Conservation (phyloP, 257 asterid species). For the Nicotiana otophora region DNA sequence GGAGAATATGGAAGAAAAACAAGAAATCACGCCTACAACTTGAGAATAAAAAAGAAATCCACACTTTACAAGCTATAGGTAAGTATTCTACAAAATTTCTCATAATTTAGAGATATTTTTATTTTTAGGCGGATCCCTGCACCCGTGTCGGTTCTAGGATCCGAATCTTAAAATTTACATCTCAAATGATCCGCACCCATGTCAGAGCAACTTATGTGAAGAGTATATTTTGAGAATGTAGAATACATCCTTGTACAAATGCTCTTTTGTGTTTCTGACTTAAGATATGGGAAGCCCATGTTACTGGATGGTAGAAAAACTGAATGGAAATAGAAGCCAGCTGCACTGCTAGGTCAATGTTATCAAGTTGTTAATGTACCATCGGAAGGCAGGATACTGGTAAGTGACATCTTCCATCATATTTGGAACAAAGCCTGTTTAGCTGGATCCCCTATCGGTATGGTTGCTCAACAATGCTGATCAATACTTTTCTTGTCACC, state of each 20-base stretch:
- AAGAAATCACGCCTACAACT: too few relatives aligned
- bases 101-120: too few relatives aligned
- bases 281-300: too few relatives aligned
- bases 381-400: neutral
- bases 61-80: too few relatives aligned
- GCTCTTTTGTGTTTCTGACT: neutral
- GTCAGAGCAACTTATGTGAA: neutral
- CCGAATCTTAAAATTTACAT: too few relatives aligned
- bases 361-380: neutral
- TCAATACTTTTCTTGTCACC: neutral
- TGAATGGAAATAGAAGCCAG: neutral
- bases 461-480: neutral
- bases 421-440: neutral
- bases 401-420: neutral
- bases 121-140: too few relatives aligned
- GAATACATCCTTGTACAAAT: neutral
- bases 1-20: too few relatives aligned
- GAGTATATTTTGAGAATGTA: neutral
- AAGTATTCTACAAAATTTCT: too few relatives aligned
- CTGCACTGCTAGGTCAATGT: neutral
- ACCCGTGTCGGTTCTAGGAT: too few relatives aligned
- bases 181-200: too few relatives aligned
- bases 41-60: too few relatives aligned
- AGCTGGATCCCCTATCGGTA: constrained; percentile 8
- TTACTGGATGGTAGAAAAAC: neutral